These are phyloP conservation scores for Fallopia convolvulus DNA, from an alignment of 148 eudicot genomes.

Conservation along the genomic window DNA sequence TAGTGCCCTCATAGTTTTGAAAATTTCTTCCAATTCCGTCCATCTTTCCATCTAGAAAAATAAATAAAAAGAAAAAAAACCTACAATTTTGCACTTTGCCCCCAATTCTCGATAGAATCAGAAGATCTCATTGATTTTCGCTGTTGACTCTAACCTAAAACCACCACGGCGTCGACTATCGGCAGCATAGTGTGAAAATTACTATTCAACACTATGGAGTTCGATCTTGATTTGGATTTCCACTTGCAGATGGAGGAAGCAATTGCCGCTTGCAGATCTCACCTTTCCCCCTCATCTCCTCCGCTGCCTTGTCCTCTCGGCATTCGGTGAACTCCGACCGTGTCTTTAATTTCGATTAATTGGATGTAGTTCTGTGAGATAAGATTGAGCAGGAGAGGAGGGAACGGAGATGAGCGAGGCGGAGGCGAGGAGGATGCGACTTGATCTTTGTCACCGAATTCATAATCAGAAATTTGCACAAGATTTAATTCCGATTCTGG, in stretches of 20 bases:
- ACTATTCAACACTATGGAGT: not conserved
- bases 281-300: slow-evolving; percentile 12
- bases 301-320: not conserved
- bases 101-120: no score
- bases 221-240: slow-evolving; percentile 5
- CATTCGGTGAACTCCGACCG: not conserved
- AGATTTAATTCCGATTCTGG: slow-evolving; percentile 30
- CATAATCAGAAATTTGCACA: slow-evolving; percentile 41
- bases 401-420: slow-evolving; percentile 28
- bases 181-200: no score
- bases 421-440: slow-evolving; percentile 22
- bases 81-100: no score
- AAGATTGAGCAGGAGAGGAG: slow-evolving; percentile 29
- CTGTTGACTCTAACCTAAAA: no score
- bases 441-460: slow-evolving; percentile 44
- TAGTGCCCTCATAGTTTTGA: no score
- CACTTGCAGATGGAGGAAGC: slow-evolving; percentile 13
- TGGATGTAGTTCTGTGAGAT: slow-evolving; percentile 21
- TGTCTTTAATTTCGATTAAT: not conserved
- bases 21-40: no score
- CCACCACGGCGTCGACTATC: no score
- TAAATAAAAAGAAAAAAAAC: no score
- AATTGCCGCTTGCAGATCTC: slow-evolving; percentile 6
- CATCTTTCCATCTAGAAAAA: no score
- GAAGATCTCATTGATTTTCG: no score